A percentile compares a stretch with the other conserved stretches of the same genome.
phyloP scores from a whole-genome alignment of 2,329 filamentous ascomycete species.

The Fusarium sp. region DNA sequence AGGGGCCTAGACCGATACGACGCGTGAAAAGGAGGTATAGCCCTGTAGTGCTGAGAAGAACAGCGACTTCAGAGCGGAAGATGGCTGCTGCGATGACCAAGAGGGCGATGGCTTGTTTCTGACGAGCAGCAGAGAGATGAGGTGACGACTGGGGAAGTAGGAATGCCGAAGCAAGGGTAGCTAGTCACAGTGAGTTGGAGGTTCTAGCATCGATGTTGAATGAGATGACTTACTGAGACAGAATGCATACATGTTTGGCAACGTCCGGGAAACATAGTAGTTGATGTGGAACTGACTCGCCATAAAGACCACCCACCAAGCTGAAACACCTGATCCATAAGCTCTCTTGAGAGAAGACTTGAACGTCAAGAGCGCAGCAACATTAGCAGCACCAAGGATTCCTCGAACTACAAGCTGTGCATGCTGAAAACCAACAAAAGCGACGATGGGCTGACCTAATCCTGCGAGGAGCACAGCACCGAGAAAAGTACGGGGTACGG shows the following conservation, averaged over 20 bases:
- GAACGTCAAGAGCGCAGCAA: constrained; percentile 71
- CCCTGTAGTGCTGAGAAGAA: constrained; percentile 76
- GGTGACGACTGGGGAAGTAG: constrained; percentile 48
- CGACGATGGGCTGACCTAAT: constrained; percentile 71
- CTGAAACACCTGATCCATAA: constrained; percentile 72
- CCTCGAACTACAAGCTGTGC: constrained; percentile 73
- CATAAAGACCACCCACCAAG: constrained; percentile 84
- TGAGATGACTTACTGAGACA: constrained; percentile 70
- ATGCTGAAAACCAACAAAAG: constrained; percentile 62
- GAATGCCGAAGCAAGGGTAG: constrained; percentile 69
- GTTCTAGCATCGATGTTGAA: not conserved
- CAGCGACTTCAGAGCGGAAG: constrained; percentile 88
- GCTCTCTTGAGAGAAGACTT: constrained; percentile 67
- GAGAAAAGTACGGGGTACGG: constrained; percentile 89
- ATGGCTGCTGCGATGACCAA: constrained; percentile 82
- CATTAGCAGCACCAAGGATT: constrained; percentile 81
- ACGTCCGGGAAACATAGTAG: constrained; percentile 88
- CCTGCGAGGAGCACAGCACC: constrained; percentile 81
- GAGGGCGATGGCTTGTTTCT: constrained; percentile 73
- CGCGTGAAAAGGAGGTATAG: constrained; percentile 67
- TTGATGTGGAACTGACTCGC: constrained; percentile 89
- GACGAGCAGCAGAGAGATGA: constrained; percentile 50
- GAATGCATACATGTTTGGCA: constrained; percentile 98
- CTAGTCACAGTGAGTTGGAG: constrained; percentile 49
- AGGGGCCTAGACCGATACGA: constrained; percentile 60